phyloP scores from a whole-genome alignment of 345 rosid species.

The Lepidium didymum region DNA sequence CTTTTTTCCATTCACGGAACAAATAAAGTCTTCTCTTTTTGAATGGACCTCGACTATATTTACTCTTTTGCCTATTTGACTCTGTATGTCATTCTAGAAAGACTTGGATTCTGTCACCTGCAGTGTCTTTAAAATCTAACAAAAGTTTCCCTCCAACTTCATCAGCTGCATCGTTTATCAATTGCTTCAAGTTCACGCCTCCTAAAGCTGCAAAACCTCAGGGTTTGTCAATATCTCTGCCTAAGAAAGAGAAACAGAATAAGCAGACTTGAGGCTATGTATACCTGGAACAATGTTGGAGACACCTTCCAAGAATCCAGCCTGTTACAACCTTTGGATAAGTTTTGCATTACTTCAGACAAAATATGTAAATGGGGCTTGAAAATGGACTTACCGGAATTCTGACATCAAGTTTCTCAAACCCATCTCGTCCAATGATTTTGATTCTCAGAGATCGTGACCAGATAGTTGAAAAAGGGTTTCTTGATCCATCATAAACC shows the following conservation, averaged over 20 bases:
- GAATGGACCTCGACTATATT: not conserved
- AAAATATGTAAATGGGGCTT: not conserved
- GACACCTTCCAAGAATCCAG: constrained; percentile 83
- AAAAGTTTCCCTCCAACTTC: constrained; percentile 75
- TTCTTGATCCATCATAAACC: constrained; percentile 47
- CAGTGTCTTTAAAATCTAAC: constrained; percentile 66
- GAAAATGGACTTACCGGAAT: constrained; percentile 60
- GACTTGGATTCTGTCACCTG: constrained; percentile 90
- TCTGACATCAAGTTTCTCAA: constrained; percentile 79
- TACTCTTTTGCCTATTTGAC: not conserved
- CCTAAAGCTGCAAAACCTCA: constrained; percentile 50
- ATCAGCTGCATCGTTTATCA: constrained; percentile 64
- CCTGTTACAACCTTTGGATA: constrained; percentile 35
- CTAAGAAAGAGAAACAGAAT: not conserved
- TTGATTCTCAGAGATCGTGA: constrained; percentile 73
- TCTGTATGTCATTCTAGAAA: constrained; percentile 46
- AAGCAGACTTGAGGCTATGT: not conserved
- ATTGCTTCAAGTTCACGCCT: constrained; percentile 73
- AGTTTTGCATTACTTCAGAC: not conserved
- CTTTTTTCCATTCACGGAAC: constrained; percentile 17
- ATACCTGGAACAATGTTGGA: constrained; percentile 94
- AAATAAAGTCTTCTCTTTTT: not conserved
- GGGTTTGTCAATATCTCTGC: not conserved
- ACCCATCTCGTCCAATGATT: constrained; percentile 78
- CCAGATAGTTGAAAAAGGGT: constrained; percentile 72